These are phyloP conservation scores for Myriosclerotinia curreyana DNA, from an alignment of 2,329 filamentous ascomycete genomes.

Conservation along the genomic window DNA sequence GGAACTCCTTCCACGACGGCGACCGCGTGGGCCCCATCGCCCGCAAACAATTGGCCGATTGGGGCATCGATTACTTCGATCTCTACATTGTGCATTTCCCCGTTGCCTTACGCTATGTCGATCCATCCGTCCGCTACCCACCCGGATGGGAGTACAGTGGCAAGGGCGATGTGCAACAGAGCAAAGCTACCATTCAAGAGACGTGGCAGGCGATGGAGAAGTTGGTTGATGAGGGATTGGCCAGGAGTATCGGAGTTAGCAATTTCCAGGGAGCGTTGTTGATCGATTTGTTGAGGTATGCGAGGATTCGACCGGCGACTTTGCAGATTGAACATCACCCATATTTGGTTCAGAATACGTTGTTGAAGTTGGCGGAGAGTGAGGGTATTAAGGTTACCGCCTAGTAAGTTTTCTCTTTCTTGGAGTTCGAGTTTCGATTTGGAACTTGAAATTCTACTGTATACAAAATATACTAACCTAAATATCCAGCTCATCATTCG, in stretches of 20 bases:
- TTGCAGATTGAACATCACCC: slow-evolving; percentile 91
- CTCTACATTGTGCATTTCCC: slow-evolving; percentile 90
- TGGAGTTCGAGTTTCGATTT: neutral
- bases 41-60: slow-evolving; percentile 75
- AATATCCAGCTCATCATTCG: slow-evolving; percentile 62
- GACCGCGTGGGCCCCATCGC: slow-evolving; percentile 73
- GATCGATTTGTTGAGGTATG: slow-evolving; percentile 77
- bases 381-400: slow-evolving; percentile 74
- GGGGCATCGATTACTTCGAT: slow-evolving; percentile 86
- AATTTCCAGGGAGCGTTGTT: slow-evolving; percentile 79
- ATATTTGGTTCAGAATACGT: slow-evolving; percentile 72
- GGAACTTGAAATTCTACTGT: neutral
- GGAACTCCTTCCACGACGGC: slow-evolving; percentile 85
- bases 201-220: slow-evolving; percentile 81
- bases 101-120: slow-evolving; percentile 79
- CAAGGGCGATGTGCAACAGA: slow-evolving; percentile 56
- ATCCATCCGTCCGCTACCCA: slow-evolving; percentile 74
- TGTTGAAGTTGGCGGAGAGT: slow-evolving; percentile 66
- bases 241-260: slow-evolving; percentile 72
- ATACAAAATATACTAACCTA: neutral
- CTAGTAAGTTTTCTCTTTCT: slow-evolving; percentile 46
- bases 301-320: slow-evolving; percentile 68
- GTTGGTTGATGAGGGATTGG: slow-evolving; percentile 65
- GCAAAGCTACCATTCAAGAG: slow-evolving; percentile 71
- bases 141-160: slow-evolving; percentile 72